Evolutionary conservation across 495 filamentous ascomycete genomes (phyloP).

Genomic region (Rhypophila decipiens): DNA sequence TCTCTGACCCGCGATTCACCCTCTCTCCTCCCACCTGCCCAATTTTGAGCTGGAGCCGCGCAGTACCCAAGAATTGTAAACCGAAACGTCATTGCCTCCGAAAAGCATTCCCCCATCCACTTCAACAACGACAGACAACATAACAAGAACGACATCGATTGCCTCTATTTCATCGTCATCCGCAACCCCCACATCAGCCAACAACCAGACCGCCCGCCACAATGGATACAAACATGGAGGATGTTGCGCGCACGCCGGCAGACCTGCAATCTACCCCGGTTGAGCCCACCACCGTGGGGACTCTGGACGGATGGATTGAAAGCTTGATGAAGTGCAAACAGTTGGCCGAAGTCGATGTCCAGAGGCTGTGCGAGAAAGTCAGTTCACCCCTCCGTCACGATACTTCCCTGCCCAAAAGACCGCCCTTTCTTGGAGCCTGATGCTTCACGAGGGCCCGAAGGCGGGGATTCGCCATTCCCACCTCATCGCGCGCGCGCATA

Average conservation of each 20-base stretch:
- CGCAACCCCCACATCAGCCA: neutral
- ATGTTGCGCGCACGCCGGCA: conserved; percentile 82
- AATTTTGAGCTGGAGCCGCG: conserved; percentile 17
- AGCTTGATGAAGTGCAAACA: conserved; percentile 98
- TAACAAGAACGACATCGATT: neutral
- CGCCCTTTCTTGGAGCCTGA: neutral
- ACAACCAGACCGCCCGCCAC: conserved; percentile 19
- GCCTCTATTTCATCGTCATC: neutral
- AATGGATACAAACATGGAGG: conserved; percentile 99
- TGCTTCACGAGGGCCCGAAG: neutral
- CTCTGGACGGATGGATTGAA: conserved; percentile 97
- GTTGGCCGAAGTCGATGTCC: conserved; percentile 88
- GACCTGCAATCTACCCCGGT: conserved; percentile 67
- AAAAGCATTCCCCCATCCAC: conserved; percentile 8
- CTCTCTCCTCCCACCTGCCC: conserved; percentile 6
- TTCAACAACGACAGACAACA: neutral
- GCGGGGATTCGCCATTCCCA: too few species aligned
- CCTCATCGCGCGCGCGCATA: conserved; percentile 11
- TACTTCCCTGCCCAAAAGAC: neutral
- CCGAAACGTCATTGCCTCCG: conserved; percentile 18
- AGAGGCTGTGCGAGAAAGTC: conserved; percentile 96
- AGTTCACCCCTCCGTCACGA: conserved; percentile 22
- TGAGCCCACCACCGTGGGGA: conserved; percentile 85
- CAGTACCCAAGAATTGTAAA: conserved; percentile 11
- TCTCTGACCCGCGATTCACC: neutral